Evolutionary conservation across 768 basidiomycete species (phyloP), one percentile per base, ranked within the genome.

Genomic region (Boletus rex-veris): DNA sequence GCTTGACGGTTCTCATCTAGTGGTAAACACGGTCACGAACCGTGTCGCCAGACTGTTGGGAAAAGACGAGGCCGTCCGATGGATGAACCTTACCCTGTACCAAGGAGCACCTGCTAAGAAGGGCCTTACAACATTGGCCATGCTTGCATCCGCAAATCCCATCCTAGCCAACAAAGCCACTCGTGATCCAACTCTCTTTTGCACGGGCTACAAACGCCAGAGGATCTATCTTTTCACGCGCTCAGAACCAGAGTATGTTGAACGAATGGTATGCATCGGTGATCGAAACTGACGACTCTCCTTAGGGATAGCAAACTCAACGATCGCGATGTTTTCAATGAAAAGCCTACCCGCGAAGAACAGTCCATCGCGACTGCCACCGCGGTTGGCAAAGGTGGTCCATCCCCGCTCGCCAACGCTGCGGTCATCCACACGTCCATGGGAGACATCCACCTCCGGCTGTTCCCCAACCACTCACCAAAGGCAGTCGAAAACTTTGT

Each of bases 401-500:
- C 85, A 7, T 87, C 90, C 2, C 83, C 84, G 0, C 71, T 92
- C 31, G 89, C 92, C 21, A 83, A 85, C 55, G 75, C 83, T 9
- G 92, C 91, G 9, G 91, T 90, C 18, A 94, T 99, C 49, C 97
- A 99, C 72, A 98, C 96, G 16, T 96, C 92, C 4, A 76, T 89
- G 63, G 97, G 97, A 18, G 97, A 99, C 71, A 95, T 99, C 52
- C 88, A 90, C 61, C 64, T 95, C 61, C 84, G 85, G 5, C 72
- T 94, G 40, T 98, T 92, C 82, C 97, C 97, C 1, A 81, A 90
- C 58, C 85, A 92, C 51, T 90, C 91, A 5, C 97, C 97, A 4
- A 97, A 90, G 71, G 83, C 97, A 1, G 96, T 99, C 37, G 97
- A 99, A 74, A 99, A 98, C 75, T 98, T 99, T 71, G 89, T 95